Conservation (phyloP, 208 protist genomes). For the Trypanosoma lewisi region DNA sequence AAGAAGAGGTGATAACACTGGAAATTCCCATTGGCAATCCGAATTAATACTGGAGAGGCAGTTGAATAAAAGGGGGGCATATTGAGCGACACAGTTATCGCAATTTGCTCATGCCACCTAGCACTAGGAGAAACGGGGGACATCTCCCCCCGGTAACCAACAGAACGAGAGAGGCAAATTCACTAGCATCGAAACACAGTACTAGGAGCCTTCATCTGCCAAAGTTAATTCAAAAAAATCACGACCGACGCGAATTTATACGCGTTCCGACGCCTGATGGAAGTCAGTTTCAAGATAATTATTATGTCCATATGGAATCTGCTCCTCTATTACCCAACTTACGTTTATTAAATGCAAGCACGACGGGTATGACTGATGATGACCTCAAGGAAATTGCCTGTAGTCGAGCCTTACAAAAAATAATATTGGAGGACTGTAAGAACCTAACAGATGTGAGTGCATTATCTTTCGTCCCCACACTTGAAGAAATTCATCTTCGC, state of each 20-base stretch:
- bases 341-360: neutral
- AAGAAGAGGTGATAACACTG: no score
- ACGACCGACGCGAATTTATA: neutral
- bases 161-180: no score
- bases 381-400: neutral
- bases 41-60: no score
- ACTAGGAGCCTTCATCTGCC: neutral
- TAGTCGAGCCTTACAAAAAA: neutral
- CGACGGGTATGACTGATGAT: conserved; percentile 2
- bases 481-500: conserved; percentile 5
- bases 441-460: neutral
- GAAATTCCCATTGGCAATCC: no score
- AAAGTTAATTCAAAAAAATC: neutral
- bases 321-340: neutral
- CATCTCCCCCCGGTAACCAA: no score
- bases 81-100: no score
- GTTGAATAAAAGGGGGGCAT: no score
- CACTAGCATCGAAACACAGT: neutral
- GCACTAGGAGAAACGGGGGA: no score
- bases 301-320: neutral
- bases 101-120: no score
- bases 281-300: neutral
- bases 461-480: conserved; percentile 1
- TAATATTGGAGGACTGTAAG: neutral
- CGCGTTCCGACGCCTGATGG: neutral